Evolutionary conservation across 176 grass and related monocot species (phyloP).

Genomic region (Aegilops speltoides): DNA sequence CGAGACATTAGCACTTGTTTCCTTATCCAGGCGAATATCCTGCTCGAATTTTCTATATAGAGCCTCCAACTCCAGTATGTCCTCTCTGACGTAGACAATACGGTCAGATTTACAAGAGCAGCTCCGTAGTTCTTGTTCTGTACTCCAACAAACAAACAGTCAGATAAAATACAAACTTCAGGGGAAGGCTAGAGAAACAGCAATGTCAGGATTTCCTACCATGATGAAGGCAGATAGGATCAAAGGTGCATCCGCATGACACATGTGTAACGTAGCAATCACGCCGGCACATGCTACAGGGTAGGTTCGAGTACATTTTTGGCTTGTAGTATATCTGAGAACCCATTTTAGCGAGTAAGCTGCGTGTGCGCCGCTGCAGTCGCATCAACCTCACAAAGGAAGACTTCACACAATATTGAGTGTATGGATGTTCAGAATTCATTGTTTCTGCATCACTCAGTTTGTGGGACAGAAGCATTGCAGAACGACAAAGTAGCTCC

Average conservation of each 20-base stretch:
- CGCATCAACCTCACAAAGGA: constrained; percentile 78
- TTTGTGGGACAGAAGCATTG: constrained; percentile 61
- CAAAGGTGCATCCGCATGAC: constrained; percentile 65
- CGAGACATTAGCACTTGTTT: constrained; percentile 30
- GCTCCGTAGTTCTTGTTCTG: constrained; percentile 78
- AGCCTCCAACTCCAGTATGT: constrained; percentile 69
- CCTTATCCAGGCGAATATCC: constrained; percentile 39
- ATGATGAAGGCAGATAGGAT: constrained; percentile 84
- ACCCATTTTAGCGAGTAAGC: constrained; percentile 59
- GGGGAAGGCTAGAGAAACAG: not conserved
- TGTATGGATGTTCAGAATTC: constrained; percentile 43
- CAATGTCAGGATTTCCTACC: constrained; percentile 51
- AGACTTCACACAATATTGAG: constrained; percentile 64
- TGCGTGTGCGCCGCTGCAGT: constrained; percentile 47
- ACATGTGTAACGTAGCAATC: constrained; percentile 86
- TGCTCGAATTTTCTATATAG: constrained; percentile 65
- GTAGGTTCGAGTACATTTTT: constrained; percentile 36
- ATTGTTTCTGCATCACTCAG: constrained; percentile 32
- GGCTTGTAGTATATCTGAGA: constrained; percentile 54
- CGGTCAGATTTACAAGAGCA: constrained; percentile 62
- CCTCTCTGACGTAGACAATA: constrained; percentile 63
- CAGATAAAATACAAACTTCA: constrained; percentile 3
- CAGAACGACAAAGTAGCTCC: constrained; percentile 81
- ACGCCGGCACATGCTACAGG: constrained; percentile 77
- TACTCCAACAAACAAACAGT: constrained; percentile 20